Evolutionary conservation across 2,329 filamentous ascomycete species (phyloP), one percentile per base, ranked within the genome.

Genomic region (Sporothrix brasiliensis): DNA sequence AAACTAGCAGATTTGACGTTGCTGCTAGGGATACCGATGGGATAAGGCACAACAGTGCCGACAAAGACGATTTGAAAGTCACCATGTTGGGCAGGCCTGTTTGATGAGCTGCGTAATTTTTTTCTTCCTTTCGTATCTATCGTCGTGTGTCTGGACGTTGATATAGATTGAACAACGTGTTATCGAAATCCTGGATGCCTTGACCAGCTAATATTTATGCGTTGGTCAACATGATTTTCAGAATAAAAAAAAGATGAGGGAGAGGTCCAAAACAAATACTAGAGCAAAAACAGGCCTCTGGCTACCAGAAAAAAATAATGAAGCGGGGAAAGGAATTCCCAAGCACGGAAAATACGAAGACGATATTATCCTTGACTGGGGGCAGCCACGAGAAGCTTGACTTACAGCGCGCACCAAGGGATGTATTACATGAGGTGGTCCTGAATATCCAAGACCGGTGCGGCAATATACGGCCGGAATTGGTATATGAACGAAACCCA

Each of bases 1-100:
- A 80, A 41, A 77, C 80, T 3, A 81, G 73, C 19, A 82, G 75
- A 21, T 75, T 81, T 5, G 52, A 49, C 13, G 69, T 68, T 2
- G 70, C 69, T 3, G 73, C 71, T 24, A 69, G 61, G 3, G 72
- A 47, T 11, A 73, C 49, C n/a, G 68, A 52, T 14, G 68, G 72
- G 67, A 72, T 27, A 10, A 72, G 69, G 58, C 49, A 73, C 50
- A 73, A 54, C 39, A 73, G 56, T 24, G 73, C 73, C 68, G 72
- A 66, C 19, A 72, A 39, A n/a, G 69, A 67, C 47, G 63, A 63
- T 41, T 44, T 72, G 70, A 73, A 68, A 19, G 67, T 63, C 47
- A 70, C 63, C 72, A 73, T 74, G 52, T 30, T 70, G 71, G 39
- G 67, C 66, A 49, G 39, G 7, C 49, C 13, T 41, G 3, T 30